These are phyloP conservation scores for Puccinia horiana DNA, from an alignment of 1,284 basidiomycete species.

Conservation along the genomic window DNA sequence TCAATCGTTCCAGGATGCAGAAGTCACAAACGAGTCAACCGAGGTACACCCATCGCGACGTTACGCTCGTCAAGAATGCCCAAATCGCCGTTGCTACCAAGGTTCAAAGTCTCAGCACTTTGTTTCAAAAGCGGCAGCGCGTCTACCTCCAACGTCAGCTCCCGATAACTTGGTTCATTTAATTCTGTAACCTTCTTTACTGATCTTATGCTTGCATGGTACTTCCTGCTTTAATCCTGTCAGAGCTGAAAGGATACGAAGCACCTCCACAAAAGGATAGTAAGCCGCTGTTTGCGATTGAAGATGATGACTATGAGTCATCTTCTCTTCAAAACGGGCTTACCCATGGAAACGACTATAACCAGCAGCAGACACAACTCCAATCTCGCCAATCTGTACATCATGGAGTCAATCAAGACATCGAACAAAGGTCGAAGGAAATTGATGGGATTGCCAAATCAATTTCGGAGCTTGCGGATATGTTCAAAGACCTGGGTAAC, in stretches of 20 bases:
- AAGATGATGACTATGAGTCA: constrained; percentile 40
- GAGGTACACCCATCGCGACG: constrained; percentile 58
- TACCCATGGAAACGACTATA: constrained; percentile 49
- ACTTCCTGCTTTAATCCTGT: constrained; percentile 43
- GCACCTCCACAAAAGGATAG: background rate
- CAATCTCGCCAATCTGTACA: constrained; percentile 48
- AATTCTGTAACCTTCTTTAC: background rate
- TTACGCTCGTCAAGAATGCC: constrained; percentile 83
- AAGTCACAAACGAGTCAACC: constrained; percentile 1
- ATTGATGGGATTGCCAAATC: constrained; percentile 88
- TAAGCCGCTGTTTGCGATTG: constrained; percentile 56
- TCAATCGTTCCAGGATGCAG: constrained; percentile 2
- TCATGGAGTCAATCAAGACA: constrained; percentile 47
- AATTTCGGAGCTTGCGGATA: constrained; percentile 84
- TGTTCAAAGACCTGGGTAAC: constrained; percentile 90
- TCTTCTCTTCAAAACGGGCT: constrained; percentile 52
- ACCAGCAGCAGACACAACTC: constrained; percentile 40
- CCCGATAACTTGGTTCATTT: background rate
- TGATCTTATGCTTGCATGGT: constrained; percentile 50
- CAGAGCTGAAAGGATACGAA: constrained; percentile 53
- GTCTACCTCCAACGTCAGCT: constrained; percentile 93
- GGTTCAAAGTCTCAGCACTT: constrained; percentile 84
- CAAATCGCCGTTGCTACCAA: constrained; percentile 91
- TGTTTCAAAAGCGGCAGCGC: constrained; percentile 96
- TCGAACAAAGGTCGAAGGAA: constrained; percentile 65